These are phyloP conservation scores for Fraxinus quadrangulata DNA, from an alignment of 257 asterid genomes.

Conservation along the genomic window DNA sequence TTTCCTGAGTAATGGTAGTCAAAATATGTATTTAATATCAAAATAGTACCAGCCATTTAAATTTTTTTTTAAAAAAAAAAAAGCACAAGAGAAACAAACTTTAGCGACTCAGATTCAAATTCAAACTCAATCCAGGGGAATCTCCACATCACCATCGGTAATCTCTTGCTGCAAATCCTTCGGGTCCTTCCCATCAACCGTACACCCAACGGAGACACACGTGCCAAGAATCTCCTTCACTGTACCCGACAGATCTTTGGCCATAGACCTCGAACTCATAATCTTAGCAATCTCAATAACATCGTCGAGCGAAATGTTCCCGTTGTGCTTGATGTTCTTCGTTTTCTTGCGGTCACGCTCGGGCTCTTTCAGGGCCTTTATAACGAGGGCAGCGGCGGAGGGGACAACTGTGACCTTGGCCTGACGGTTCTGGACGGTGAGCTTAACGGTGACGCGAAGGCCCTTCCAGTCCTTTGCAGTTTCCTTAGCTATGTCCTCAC, in stretches of 20 bases:
- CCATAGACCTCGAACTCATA: constrained; percentile 44
- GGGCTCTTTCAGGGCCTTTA: constrained; percentile 7
- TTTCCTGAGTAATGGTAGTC: background rate
- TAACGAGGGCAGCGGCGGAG: constrained; percentile 1
- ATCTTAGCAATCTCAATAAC: constrained; percentile 40
- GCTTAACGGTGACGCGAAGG: constrained; percentile 11
- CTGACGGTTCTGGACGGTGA: constrained; percentile 33
- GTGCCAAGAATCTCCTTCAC: constrained; percentile 46
- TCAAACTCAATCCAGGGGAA: constrained; percentile 9
- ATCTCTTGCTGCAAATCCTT: constrained; percentile 47
- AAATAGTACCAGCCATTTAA: background rate
- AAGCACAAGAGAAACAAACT: background rate
- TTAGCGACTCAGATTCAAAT: background rate
- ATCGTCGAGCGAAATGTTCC: background rate
- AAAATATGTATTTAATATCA: background rate
- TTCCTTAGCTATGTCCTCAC: constrained; percentile 1
- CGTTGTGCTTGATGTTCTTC: constrained; percentile 17
- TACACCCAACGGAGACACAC: constrained; percentile 44
- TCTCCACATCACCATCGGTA: constrained; percentile 38
- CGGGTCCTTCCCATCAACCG: constrained; percentile 43
- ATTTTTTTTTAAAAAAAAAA: background rate
- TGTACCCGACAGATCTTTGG: constrained; percentile 37
- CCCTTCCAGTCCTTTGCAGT: constrained; percentile 36
- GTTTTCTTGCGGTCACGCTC: constrained; percentile 15
- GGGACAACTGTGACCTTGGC: constrained; percentile 1